Base-by-base conservation (phyloP, 106 monocot genomes). In the Xerophyta viscosa region DNA sequence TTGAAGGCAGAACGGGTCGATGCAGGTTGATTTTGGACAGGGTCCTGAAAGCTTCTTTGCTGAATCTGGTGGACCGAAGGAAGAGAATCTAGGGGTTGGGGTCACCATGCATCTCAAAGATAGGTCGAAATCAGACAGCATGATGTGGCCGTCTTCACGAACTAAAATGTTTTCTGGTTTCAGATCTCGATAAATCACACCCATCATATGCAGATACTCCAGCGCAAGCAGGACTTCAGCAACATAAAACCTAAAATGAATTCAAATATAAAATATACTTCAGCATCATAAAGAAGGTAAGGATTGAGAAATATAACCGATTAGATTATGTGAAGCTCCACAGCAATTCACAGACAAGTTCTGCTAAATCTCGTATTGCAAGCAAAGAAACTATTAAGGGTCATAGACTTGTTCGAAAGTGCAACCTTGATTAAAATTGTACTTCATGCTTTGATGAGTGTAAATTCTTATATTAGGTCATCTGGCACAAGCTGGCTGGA, bases 241-340 rank as follows among this genome's bases (percentile, higher is more conserved):
- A 37, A 76, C 82, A 64, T 82, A 88, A 46, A 88, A 88, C 61
- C 87, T 88, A n/a, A n/a, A n/a, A n/a, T n/a, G n/a, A n/a, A n/a
- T n/a, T n/a, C n/a, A n/a, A n/a, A n/a, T n/a, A n/a, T n/a, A n/a
- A n/a, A n/a, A n/a, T n/a, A n/a, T n/a, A n/a, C n/a, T n/a, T n/a
- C n/a, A n/a, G n/a, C n/a, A n/a, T n/a, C n/a, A n/a, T n/a, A n/a
- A n/a, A n/a, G n/a, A n/a, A n/a, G n/a, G n/a, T n/a, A n/a, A n/a
- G n/a, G n/a, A n/a, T n/a, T n/a, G n/a, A n/a, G n/a, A n/a, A n/a
- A n/a, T n/a, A n/a, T n/a, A n/a, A n/a, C n/a, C n/a, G n/a, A n/a
- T n/a, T n/a, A n/a, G n/a, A n/a, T n/a, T n/a, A n/a, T n/a, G n/a
- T n/a, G n/a, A n/a, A n/a, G n/a, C n/a, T n/a, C n/a, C n/a, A n/a